A percentile compares a stretch with the other conserved stretches of the same genome.
phyloP scores from a whole-genome alignment of 2,329 filamentous ascomycete genomes.

The Aspergillus uvarum region DNA sequence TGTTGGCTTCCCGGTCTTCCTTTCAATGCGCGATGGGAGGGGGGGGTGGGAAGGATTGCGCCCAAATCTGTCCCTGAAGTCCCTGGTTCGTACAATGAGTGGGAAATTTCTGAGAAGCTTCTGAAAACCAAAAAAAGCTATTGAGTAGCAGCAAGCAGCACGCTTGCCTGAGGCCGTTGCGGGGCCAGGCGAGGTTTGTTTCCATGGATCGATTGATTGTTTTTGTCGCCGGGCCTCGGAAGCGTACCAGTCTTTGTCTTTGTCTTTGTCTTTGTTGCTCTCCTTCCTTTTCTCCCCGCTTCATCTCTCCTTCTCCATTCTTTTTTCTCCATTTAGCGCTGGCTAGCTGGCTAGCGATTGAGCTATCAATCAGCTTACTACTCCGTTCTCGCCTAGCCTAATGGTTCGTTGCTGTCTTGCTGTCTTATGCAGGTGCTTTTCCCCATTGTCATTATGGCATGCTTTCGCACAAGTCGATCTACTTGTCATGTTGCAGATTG shows the following conservation, averaged over 20 bases:
- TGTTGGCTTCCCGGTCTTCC: background rate
- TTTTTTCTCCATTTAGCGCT: slow-evolving; percentile 9
- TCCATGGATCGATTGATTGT: slow-evolving; percentile 17
- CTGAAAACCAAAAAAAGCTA: too few species aligned
- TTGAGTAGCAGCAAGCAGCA: too few species aligned
- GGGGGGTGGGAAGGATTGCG: background rate
- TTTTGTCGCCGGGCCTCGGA: slow-evolving; percentile 15
- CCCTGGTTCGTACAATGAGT: too few species aligned
- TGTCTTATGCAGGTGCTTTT: slow-evolving; percentile 21
- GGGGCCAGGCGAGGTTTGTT: slow-evolving; percentile 26
- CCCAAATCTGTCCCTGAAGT: background rate
- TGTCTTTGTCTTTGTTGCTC: background rate
- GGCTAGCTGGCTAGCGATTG: background rate
- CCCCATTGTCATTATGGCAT: background rate
- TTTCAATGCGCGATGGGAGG: background rate
- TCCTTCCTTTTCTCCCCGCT: background rate
- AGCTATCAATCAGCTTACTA: background rate
- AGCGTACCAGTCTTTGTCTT: slow-evolving; percentile 14
- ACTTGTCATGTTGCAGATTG: background rate
- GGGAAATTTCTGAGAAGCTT: too few species aligned
- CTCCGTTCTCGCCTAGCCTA: background rate
- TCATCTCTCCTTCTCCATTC: background rate
- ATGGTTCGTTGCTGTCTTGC: slow-evolving; percentile 12
- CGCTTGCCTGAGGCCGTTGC: slow-evolving; percentile 15
- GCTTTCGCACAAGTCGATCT: background rate